phyloP scores from a whole-genome alignment of 176 grass and related monocot species.

The Musa itinerans region DNA sequence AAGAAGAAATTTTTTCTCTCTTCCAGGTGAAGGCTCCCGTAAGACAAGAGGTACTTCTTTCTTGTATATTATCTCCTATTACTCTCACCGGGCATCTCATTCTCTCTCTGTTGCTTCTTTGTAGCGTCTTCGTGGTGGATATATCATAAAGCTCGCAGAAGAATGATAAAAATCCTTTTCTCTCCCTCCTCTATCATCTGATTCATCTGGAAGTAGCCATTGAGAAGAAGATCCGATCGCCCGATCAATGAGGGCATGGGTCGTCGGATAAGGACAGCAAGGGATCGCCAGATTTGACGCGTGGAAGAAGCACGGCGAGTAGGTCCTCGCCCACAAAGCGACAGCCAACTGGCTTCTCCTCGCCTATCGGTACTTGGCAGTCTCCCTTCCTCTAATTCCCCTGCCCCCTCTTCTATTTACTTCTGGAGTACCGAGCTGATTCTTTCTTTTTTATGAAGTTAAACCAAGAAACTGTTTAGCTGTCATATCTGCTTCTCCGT shows the following conservation, averaged over 20 bases:
- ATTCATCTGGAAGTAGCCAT: neutral
- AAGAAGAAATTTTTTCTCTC: neutral
- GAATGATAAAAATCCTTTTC: neutral
- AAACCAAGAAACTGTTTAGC: no score
- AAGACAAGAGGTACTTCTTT: no score
- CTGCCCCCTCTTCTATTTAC: neutral
- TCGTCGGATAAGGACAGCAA: slow-evolving; percentile 1
- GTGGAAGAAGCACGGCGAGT: slow-evolving; percentile 15
- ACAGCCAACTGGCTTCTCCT: slow-evolving; percentile 1
- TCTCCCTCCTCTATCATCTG: neutral
- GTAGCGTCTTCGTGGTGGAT: neutral
- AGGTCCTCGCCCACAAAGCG: neutral
- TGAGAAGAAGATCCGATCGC: neutral
- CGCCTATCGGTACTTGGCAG: neutral
- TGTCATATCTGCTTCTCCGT: neutral
- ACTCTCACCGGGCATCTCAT: neutral
- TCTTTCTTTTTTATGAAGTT: neutral
- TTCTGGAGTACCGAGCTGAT: neutral
- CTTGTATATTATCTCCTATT: neutral
- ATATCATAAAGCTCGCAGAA: neutral
- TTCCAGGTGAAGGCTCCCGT: no score
- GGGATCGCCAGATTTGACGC: slow-evolving; percentile 10
- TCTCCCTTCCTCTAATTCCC: neutral
- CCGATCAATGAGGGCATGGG: neutral
- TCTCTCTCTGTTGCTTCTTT: neutral